phyloP scores from a whole-genome alignment of 441 rosid species.

The Corymbia calophylla region DNA sequence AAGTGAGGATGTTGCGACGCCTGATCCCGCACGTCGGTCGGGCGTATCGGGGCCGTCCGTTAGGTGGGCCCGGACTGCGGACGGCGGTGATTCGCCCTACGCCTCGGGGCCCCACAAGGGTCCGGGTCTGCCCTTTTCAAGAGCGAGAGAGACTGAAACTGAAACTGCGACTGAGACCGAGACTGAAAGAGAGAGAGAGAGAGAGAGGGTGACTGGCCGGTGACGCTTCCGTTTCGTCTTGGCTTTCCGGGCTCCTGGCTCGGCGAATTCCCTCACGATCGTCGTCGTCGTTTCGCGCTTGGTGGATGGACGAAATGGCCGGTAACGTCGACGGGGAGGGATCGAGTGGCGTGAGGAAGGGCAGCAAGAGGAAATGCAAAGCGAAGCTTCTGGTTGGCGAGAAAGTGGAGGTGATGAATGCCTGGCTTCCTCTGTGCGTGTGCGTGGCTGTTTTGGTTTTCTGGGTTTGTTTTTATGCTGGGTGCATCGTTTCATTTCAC shows the following conservation, averaged over 20 bases:
- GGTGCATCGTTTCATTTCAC: not conserved
- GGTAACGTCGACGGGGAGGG: not conserved
- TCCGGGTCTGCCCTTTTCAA: not conserved
- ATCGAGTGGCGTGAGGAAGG: not conserved
- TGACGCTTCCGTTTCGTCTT: not conserved
- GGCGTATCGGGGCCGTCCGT: not conserved
- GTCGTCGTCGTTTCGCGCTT: not conserved
- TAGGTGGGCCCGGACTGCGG: not conserved
- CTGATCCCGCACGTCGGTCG: not conserved
- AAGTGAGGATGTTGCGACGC: not conserved
- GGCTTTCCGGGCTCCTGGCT: not conserved
- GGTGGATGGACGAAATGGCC: not conserved
- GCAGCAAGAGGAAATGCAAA: not conserved
- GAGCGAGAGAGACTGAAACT: not conserved
- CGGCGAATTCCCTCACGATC: not conserved
- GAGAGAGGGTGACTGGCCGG: not conserved
- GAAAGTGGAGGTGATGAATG: constrained; percentile 29
- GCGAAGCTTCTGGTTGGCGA: constrained; percentile 21
- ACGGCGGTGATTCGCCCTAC: not conserved
- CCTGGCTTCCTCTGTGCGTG: not conserved
- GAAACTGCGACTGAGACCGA: not conserved
- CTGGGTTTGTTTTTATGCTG: not conserved
- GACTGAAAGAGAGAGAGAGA: not conserved
- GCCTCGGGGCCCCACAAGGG: not conserved
- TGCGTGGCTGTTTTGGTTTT: not conserved